Conservation (phyloP, 441 rosid species). For the Adansonia madagascariensis region DNA sequence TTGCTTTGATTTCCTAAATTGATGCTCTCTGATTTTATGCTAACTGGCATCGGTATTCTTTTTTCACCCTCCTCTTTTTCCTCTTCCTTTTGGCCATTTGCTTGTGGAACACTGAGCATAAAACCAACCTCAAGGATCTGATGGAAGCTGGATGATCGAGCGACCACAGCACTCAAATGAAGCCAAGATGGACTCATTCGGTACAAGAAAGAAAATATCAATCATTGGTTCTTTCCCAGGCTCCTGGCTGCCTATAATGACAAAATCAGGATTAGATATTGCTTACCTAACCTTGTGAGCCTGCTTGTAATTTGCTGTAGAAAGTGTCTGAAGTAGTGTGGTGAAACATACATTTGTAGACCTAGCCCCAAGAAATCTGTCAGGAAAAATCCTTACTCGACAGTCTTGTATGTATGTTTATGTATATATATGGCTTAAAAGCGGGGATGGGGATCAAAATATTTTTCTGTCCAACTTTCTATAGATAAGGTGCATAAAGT, state of each 20-base stretch:
- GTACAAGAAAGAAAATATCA: neutral
- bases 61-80: neutral
- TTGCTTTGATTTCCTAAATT: neutral
- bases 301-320: neutral
- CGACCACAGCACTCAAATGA: neutral
- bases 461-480: neutral
- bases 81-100: neutral
- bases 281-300: neutral
- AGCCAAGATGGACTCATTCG: neutral
- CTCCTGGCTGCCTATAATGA: neutral
- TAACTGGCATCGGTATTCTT: conserved; percentile 13
- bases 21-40: neutral
- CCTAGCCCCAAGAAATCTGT: no score
- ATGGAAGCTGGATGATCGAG: neutral
- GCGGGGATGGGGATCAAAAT: neutral
- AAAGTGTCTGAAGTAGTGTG: neutral
- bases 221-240: neutral
- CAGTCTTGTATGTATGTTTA: neutral
- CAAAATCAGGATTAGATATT: neutral
- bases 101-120: neutral
- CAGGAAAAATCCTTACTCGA: neutral
- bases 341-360: neutral
- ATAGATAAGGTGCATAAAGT: neutral
- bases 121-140: neutral
- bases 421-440: neutral